These are phyloP conservation scores for Paragyromitra xinjiangensis DNA, from an alignment of 495 filamentous ascomycete species.

Conservation along the genomic window DNA sequence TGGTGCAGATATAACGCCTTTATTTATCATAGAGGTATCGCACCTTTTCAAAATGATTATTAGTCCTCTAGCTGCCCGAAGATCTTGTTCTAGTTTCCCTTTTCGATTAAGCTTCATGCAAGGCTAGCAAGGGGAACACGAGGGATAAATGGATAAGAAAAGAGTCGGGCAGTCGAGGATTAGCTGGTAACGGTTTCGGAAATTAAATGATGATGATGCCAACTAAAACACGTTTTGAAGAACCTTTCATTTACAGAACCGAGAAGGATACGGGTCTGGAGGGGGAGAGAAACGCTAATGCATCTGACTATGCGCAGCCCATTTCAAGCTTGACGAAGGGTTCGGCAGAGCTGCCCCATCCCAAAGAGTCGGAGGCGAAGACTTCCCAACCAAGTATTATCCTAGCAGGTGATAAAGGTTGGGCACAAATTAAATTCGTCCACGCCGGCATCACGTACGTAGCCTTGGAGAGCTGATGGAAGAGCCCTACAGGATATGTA, in stretches of 20 bases:
- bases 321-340: constrained; percentile 21
- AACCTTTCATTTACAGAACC: constrained; percentile 16
- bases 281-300: constrained; percentile 1
- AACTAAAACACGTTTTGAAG: constrained; percentile 20
- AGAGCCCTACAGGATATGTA: background rate
- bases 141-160: constrained; percentile 37
- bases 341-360: constrained; percentile 23
- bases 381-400: constrained; percentile 20
- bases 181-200: constrained; percentile 46
- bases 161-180: background rate
- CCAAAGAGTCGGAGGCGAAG: constrained; percentile 21
- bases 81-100: constrained; percentile 15
- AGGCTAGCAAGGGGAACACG: constrained; percentile 34
- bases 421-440: constrained; percentile 33
- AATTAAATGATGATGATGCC: constrained; percentile 35
- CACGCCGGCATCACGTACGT: constrained; percentile 15
- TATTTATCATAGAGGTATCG: constrained; percentile 5
- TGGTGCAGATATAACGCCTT: constrained; percentile 37
- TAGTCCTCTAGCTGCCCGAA: constrained; percentile 7
- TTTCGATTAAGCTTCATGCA: constrained; percentile 37
- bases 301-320: constrained; percentile 13
- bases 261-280: constrained; percentile 20
- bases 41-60: constrained; percentile 12
- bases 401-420: constrained; percentile 19
- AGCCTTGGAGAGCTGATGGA: constrained; percentile 20